Conservation (phyloP, 306 rosid species). For the Lathyrus tuberosus region DNA sequence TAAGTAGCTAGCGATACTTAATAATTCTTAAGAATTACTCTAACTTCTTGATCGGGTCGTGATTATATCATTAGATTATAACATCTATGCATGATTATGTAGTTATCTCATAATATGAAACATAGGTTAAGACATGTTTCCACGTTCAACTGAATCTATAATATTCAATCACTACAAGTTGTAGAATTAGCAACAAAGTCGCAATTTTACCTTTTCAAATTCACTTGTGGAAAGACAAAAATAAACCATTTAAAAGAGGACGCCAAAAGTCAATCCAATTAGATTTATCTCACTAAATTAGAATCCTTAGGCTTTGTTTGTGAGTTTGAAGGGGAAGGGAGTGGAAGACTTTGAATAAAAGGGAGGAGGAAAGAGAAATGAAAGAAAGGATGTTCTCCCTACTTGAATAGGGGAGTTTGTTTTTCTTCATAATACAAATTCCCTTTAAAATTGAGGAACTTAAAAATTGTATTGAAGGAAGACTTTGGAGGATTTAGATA, state of each 20-base stretch:
- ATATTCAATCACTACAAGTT: slow-evolving; percentile 5
- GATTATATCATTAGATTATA: neutral
- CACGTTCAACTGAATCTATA: slow-evolving; percentile 8
- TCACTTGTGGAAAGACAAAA: neutral
- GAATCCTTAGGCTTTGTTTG: neutral
- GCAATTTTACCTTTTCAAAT: slow-evolving; percentile 8
- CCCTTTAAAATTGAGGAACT: no score
- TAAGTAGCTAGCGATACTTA: neutral
- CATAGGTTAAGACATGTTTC: slow-evolving; percentile 11
- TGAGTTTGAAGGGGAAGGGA: no score
- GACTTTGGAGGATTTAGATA: no score
- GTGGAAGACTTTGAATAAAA: no score
- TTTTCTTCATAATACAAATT: no score
- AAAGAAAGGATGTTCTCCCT: no score
- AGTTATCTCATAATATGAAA: neutral
- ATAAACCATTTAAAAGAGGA: neutral
- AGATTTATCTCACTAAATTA: slow-evolving; percentile 19
- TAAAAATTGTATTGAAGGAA: no score
- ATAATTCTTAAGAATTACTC: neutral
- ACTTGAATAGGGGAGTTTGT: no score
- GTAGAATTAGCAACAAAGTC: slow-evolving; percentile 12
- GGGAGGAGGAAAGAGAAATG: no score
- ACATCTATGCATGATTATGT: neutral
- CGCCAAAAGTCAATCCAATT: neutral
- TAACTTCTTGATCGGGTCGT: neutral